Evolutionary conservation across 1,284 basidiomycete genomes (phyloP).

Genomic region (Ceratobasidium papillatum): DNA sequence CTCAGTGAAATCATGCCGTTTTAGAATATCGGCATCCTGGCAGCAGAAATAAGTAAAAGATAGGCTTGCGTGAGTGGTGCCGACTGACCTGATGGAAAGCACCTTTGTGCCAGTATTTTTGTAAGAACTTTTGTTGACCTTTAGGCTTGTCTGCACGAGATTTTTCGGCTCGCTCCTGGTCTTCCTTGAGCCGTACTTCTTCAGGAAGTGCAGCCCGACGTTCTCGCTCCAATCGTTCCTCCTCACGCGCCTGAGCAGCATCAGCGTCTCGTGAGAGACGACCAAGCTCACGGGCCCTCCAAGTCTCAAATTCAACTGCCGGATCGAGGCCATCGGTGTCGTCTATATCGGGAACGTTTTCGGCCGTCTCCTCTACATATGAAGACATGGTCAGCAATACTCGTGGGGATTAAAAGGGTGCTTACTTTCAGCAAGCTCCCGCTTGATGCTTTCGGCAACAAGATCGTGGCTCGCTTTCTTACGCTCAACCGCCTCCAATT

Average conservation of each 20-base stretch:
- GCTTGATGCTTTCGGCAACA: constrained; percentile 85
- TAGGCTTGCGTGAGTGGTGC: not conserved
- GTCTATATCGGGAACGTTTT: constrained; percentile 85
- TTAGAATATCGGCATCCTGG: constrained; percentile 89
- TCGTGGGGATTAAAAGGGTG: constrained; percentile 40
- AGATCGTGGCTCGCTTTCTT: constrained; percentile 83
- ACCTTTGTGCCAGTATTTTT: constrained; percentile 99
- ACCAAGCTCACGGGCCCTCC: constrained; percentile 91
- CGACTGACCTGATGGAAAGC: constrained; percentile 89
- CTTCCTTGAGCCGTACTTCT: constrained; percentile 88
- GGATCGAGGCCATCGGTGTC: constrained; percentile 96
- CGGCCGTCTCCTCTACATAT: constrained; percentile 81
- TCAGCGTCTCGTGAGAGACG: constrained; percentile 93
- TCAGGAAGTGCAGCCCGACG: constrained; percentile 90
- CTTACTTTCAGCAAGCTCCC: constrained; percentile 85
- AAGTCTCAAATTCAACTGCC: constrained; percentile 91
- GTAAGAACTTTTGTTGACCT: constrained; percentile 90
- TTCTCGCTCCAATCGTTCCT: constrained; percentile 90
- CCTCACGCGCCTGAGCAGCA: constrained; percentile 76
- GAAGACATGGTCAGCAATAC: not conserved
- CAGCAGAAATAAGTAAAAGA: too few species aligned
- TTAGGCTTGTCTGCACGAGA: constrained; percentile 84
- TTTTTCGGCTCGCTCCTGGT: constrained; percentile 84
- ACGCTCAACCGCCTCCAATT: constrained; percentile 74
- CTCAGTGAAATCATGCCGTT: constrained; percentile 85